Base-by-base conservation (phyloP, 306 rosid genomes). In the Oxytropis ochrocephala region DNA sequence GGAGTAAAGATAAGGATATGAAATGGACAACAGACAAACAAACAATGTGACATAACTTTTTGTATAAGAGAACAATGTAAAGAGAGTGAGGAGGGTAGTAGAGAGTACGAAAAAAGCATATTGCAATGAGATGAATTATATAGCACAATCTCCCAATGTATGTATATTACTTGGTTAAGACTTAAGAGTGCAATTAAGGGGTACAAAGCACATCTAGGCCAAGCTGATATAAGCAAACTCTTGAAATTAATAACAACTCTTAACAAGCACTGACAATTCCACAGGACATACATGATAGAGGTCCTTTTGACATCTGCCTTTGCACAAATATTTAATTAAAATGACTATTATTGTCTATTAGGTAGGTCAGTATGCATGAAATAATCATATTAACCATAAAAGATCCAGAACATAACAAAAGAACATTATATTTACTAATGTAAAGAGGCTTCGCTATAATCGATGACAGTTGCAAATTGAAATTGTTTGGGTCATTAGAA, bases 1-100 rank as follows among this genome's bases (percentile, higher is more conserved):
- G 69, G 67, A 41, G 51, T 30, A 8, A 32, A 32, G 14, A 49
- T 27, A 50, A 71, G 50, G 38, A 69, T 43, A 11, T 32, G 13
- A 21, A 60, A 52, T 50, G 66, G 35, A 64, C 54, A 38, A 72
- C 35, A 60, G 50, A 29, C n/a, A 70, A 64, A 65, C 70, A 72
- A 67, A 41, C 43, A 53, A 27, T 58, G 54, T 56, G 48, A 55
- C 36, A 38, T 44, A 35, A 47, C 29, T 64, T 64, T 17, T 29
- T 66, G 68, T n/a, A 19, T 44, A 50, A 60, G 43, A 56, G 24
- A 61, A 57, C 35, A 77, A 36, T 21, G 2, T 19, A n/a, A n/a
- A n/a, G n/a, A n/a, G n/a, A n/a, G n/a, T n/a, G n/a, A n/a, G n/a
- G n/a, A n/a, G n/a, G n/a, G 9, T 8, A 32, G 63, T 6, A 35